Conservation (phyloP, 2,329 filamentous ascomycete species). For the Zasmidium angulare region DNA sequence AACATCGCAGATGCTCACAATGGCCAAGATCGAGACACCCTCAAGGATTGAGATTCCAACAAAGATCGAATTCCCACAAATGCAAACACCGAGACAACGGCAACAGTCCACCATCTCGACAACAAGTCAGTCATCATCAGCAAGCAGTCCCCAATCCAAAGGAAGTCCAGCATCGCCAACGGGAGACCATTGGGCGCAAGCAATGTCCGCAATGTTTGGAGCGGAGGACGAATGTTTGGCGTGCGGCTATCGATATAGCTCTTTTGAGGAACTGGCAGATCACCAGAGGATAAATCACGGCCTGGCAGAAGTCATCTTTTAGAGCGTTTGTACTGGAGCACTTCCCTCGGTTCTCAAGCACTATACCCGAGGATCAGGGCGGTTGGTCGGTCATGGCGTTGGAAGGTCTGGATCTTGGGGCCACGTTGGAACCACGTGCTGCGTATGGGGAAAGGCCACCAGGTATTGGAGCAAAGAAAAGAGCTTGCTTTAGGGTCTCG, state of each 20-base stretch:
- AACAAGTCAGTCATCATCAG: not conserved
- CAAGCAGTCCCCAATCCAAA: slow-evolving; percentile 1
- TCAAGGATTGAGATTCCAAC: not conserved
- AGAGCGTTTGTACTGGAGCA: not conserved
- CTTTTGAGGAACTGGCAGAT: slow-evolving; percentile 23
- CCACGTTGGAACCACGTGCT: not conserved
- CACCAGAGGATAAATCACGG: slow-evolving; percentile 24
- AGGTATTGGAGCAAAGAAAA: not conserved
- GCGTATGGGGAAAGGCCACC: not conserved
- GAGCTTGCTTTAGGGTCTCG: not conserved
- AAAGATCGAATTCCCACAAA: not conserved
- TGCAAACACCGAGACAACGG: not conserved
- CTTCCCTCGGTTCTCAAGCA: slow-evolving; percentile 10
- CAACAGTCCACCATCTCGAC: slow-evolving; percentile 1
- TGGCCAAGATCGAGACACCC: not conserved
- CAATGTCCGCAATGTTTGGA: slow-evolving; percentile 12
- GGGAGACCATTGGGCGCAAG: slow-evolving; percentile 14
- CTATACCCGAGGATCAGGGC: not conserved
- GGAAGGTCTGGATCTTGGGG: not conserved
- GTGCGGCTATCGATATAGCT: slow-evolving; percentile 24
- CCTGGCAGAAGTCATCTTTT: slow-evolving; percentile 24
- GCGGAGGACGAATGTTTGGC: slow-evolving; percentile 20
- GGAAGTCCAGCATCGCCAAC: slow-evolving; percentile 15
- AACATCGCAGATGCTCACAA: not conserved
- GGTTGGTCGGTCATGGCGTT: not conserved